Evolutionary conservation across 148 eudicot genomes (phyloP).

Genomic region (Cornus suecica): DNA sequence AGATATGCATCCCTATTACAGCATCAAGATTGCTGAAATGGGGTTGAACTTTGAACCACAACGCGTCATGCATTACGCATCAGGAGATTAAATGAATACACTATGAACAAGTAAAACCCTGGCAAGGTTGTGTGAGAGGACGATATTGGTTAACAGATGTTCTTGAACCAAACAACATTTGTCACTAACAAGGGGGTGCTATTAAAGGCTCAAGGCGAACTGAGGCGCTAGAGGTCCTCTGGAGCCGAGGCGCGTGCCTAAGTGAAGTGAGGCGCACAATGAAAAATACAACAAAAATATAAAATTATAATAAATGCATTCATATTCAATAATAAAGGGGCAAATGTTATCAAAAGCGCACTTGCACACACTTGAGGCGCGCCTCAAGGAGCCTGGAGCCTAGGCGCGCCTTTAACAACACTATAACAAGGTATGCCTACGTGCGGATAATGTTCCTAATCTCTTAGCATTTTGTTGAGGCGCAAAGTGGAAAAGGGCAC

Average conservation of each 20-base stretch:
- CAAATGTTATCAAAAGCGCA: too few species aligned
- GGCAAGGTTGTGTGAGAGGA: background rate
- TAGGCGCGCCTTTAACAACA: too few species aligned
- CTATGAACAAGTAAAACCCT: background rate
- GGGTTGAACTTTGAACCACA: background rate
- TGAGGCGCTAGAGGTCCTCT: too few species aligned
- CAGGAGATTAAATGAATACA: background rate
- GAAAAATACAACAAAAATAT: too few species aligned
- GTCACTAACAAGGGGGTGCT: background rate
- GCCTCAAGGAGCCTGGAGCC: too few species aligned
- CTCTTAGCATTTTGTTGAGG: background rate
- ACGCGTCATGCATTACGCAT: background rate
- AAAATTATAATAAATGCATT: too few species aligned
- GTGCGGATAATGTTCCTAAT: background rate
- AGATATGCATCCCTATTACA: background rate
- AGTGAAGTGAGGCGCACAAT: too few species aligned
- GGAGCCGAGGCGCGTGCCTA: too few species aligned
- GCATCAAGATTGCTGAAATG: background rate
- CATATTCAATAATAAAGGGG: too few species aligned
- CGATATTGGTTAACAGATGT: background rate
- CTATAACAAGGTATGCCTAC: background rate
- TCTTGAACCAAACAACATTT: background rate
- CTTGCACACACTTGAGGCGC: too few species aligned
- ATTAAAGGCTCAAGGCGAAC: too few species aligned
- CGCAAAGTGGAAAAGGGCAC: background rate